phyloP scores from a whole-genome alignment of 345 rosid species.

The Laguncularia racemosa region DNA sequence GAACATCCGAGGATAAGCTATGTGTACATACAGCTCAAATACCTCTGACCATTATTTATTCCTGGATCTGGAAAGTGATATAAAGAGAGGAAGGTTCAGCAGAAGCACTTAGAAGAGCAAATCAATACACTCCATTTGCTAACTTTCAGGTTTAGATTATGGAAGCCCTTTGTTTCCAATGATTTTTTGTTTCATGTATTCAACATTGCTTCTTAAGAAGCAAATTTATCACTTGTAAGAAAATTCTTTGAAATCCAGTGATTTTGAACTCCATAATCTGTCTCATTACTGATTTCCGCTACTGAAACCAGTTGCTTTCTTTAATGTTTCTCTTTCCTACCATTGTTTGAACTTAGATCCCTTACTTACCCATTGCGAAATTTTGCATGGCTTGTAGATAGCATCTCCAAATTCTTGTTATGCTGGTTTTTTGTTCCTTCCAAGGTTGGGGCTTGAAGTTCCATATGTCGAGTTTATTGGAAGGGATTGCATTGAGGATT shows the following conservation, averaged over 20 bases:
- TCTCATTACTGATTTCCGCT: too few species aligned
- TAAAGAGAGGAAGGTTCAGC: conserved; percentile 8
- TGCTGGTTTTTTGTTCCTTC: too few species aligned
- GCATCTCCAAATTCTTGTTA: too few species aligned
- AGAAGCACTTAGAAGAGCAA: conserved; percentile 51
- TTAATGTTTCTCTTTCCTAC: too few species aligned
- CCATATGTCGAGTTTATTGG: too few species aligned
- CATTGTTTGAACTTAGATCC: too few species aligned
- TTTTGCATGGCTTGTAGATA: too few species aligned
- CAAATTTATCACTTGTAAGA: conserved; percentile 23
- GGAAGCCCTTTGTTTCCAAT: conserved; percentile 38
- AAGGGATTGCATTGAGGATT: too few species aligned
- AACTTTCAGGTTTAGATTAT: conserved; percentile 14
- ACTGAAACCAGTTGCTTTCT: too few species aligned
- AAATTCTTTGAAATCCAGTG: background rate
- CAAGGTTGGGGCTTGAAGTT: too few species aligned
- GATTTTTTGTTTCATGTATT: conserved; percentile 5
- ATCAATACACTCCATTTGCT: conserved; percentile 49
- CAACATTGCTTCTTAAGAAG: conserved; percentile 12
- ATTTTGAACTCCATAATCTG: too few species aligned
- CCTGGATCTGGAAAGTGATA: conserved; percentile 3
- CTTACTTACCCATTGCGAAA: too few species aligned
- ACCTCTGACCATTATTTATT: background rate
- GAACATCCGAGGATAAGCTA: conserved; percentile 28
- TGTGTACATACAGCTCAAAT: conserved; percentile 10